Conservation (phyloP, 2,329 filamentous ascomycete genomes). For the Arachnopeziza araneosa region DNA sequence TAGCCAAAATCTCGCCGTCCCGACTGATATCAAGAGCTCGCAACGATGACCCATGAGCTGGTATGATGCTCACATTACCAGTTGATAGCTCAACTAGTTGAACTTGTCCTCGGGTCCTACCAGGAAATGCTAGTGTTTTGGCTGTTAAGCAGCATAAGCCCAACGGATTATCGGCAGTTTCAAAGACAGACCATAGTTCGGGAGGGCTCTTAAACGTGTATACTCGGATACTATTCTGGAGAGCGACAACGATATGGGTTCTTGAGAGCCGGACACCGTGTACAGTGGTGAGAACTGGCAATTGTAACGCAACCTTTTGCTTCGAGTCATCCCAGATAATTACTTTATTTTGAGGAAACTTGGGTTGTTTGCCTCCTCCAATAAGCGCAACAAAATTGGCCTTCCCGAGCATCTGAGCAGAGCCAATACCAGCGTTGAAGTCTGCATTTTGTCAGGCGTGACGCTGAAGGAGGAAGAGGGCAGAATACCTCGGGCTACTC, state of each 20-base stretch:
- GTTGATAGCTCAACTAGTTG: slow-evolving; percentile 76
- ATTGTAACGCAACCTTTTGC: slow-evolving; percentile 65
- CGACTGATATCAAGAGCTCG: slow-evolving; percentile 73
- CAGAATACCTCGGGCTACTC: slow-evolving; percentile 50
- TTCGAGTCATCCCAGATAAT: slow-evolving; percentile 90
- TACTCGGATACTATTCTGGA: slow-evolving; percentile 75
- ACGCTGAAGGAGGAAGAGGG: neutral
- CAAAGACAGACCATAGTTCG: slow-evolving; percentile 66
- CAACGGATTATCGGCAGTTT: slow-evolving; percentile 78
- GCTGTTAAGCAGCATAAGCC: slow-evolving; percentile 75
- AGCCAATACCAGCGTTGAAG: slow-evolving; percentile 75
- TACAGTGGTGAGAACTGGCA: slow-evolving; percentile 76
- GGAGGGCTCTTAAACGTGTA: slow-evolving; percentile 74
- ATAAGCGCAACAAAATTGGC: slow-evolving; percentile 86
- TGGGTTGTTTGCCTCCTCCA: slow-evolving; percentile 78
- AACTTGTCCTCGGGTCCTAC: slow-evolving; percentile 81
- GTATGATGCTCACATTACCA: slow-evolving; percentile 86
- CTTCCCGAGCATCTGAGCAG: slow-evolving; percentile 80
- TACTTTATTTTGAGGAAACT: slow-evolving; percentile 84
- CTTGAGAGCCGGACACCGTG: slow-evolving; percentile 73
- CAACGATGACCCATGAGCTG: slow-evolving; percentile 76
- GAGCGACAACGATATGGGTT: slow-evolving; percentile 70
- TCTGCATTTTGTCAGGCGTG: slow-evolving; percentile 40
- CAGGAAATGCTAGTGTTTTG: slow-evolving; percentile 75
- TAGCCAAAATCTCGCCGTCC: slow-evolving; percentile 78